Base-by-base conservation (phyloP, 2,329 filamentous ascomycete species). In the Talaromyces sp. region DNA sequence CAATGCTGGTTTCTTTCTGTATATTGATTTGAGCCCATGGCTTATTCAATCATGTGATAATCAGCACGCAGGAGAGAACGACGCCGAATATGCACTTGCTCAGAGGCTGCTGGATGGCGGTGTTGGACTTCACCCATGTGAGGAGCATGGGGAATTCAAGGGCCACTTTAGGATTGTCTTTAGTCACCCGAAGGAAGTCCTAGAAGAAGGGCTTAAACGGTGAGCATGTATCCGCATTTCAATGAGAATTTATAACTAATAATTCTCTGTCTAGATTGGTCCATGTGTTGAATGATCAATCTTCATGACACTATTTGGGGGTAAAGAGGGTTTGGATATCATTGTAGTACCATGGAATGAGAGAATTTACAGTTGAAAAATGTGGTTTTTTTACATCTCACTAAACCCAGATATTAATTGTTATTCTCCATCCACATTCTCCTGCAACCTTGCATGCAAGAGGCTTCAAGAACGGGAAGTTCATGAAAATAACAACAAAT, bases 161-260 rank as follows among this genome's bases (percentile, higher is more conserved):
- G 84, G 85, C 0, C 83, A 80, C 78, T 86, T 85, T 64, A 72
- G 85, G 2, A 54, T 87, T 18, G 80, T 86, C 0, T 86, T 82
- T 61, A 73, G 75, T 1, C 67, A 77, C 28, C 69, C 75, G 9
- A 71, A 72, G 54, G 64, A 69, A 12, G 66, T 70, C 30, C 58
- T 81, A 34, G 66, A 70, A 23, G 73, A 76, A 64, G 77, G 78
- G 5, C 59, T 75, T 47, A 34, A 8, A 40, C 54, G 54, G 54
- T 56, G 18, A 9, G 54, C 28, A 28, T 23, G 9, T 7, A 14
- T 18, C 27, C 27, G 5, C 9, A n/a, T n/a, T n/a, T n/a, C 2
- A 3, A 16, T 40, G 36, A 6, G 14, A 8, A 16, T n/a, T n/a
- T n/a, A 40, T n/a, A 40, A 40, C 12, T n/a, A n/a, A 40, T 16